Conservation (phyloP, 306 rosid genomes). For the Medicago truncatula region MtrunA17r5.0-ANR NC_053049.1:15939501-15940000, state of each 20-base stretch:
- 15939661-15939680: no score
- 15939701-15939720: no score
- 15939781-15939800: no score
- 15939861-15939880: neutral
- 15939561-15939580: neutral
- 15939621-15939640: no score
- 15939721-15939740: no score
- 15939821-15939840: constrained; percentile 4
- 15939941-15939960: neutral
- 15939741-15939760: no score
- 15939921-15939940: neutral
- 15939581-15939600: no score
- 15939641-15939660: no score
- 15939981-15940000: neutral
- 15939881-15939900: neutral
- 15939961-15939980: neutral
- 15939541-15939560: neutral
- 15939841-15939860: neutral
- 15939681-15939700: no score
- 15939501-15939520: neutral
- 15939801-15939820: neutral
- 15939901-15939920: constrained; percentile 1
- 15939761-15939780: no score
- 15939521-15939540: constrained; percentile 1
- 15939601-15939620: no score